Conservation (phyloP, 2,329 filamentous ascomycete genomes). For the Blastomyces silverae region DNA sequence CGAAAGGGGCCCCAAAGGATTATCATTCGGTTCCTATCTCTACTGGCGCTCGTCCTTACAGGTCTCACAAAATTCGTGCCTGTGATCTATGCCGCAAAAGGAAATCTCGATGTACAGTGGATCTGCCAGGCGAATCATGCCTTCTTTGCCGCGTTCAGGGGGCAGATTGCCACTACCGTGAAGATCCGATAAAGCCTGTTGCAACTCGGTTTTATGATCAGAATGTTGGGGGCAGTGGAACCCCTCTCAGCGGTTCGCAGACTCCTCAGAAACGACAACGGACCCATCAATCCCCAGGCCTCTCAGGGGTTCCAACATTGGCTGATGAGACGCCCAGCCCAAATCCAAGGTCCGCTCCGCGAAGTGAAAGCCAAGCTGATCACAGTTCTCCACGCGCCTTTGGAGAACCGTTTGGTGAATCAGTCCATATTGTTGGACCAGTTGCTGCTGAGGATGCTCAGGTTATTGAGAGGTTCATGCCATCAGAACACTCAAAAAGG, state of each 20-base stretch:
- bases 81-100: constrained; percentile 55
- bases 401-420: constrained; percentile 32
- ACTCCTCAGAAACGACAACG: constrained; percentile 34
- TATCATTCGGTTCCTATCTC: constrained; percentile 26
- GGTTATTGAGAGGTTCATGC: constrained; percentile 54
- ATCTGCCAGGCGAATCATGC: constrained; percentile 48
- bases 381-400: constrained; percentile 17
- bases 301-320: constrained; percentile 21
- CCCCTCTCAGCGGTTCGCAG: constrained; percentile 19
- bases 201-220: constrained; percentile 23
- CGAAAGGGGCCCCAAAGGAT: constrained; percentile 1
- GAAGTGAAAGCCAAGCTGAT: background rate
- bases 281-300: constrained; percentile 25
- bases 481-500: constrained; percentile 36
- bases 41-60: constrained; percentile 49
- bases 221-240: constrained; percentile 8
- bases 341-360: constrained; percentile 1
- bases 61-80: constrained; percentile 56
- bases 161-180: constrained; percentile 52
- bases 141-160: constrained; percentile 54
- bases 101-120: constrained; percentile 56
- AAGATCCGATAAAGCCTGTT: constrained; percentile 29
- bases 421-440: constrained; percentile 53
- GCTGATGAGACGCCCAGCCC: constrained; percentile 20
- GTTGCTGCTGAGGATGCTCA: constrained; percentile 55